These are phyloP conservation scores for Liriodendron chinense DNA, from an alignment of 164 flowering plant genomes.

Conservation along the genomic window DNA sequence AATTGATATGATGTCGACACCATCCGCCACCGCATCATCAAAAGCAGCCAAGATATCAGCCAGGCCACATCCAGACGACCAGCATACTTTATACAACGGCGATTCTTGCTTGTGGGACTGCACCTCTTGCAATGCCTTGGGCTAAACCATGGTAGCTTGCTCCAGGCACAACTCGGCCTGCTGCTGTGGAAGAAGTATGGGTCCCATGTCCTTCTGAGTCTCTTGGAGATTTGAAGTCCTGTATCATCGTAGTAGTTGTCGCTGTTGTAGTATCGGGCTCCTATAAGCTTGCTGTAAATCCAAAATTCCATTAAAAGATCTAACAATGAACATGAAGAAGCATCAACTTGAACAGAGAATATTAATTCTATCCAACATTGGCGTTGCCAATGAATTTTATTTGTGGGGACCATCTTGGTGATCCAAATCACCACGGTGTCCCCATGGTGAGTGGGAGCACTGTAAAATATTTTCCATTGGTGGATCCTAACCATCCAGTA, in stretches of 20 bases:
- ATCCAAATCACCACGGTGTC: too few relatives aligned
- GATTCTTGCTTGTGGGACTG: constrained; percentile 18
- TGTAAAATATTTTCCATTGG: too few relatives aligned
- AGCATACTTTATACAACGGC: constrained; percentile 27
- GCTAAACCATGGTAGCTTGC: constrained; percentile 16
- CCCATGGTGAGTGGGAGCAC: too few relatives aligned
- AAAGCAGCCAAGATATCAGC: constrained; percentile 26
- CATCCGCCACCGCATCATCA: constrained; percentile 28
- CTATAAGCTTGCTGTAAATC: constrained; percentile 31
- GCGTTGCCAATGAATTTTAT: too few relatives aligned
- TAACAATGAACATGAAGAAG: too few relatives aligned
- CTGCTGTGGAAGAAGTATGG: constrained; percentile 29
- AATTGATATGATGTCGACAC: constrained; percentile 24
- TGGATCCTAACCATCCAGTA: too few relatives aligned
- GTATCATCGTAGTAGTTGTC: background rate
- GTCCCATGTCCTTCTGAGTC: constrained; percentile 25
- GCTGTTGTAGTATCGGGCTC: constrained; percentile 29
- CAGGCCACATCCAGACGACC: constrained; percentile 10
- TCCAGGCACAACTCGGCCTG: constrained; percentile 11
- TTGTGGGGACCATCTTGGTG: too few relatives aligned
- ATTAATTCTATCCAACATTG: background rate
- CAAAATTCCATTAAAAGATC: background rate
- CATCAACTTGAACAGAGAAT: background rate
- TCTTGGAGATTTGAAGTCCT: constrained; percentile 19
- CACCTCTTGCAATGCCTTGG: constrained; percentile 22